Evolutionary conservation across 371 early-diverging fungal species (phyloP), one percentile per base, ranked within the genome.

Genomic region (Blyttiomyces sp.): DNA sequence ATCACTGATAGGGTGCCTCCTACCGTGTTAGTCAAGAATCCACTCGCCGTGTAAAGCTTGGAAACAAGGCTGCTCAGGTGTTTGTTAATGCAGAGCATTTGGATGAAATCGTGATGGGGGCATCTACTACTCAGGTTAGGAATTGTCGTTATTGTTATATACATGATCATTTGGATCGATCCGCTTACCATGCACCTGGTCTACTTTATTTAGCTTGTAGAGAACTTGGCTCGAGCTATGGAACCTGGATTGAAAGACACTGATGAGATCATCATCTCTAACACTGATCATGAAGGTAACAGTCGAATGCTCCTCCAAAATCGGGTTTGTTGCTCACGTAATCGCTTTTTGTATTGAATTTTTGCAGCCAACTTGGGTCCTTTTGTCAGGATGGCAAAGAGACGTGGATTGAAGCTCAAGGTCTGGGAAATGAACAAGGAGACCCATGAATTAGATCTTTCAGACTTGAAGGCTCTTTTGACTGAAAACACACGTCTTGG

Each of bases 281-380:
- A 59, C 48, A 57, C 68, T 30, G 68, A 68, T 23, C 68, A 68
- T 50, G 68, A 68, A 64, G 63, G 63, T 63, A 26, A 16, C 17
- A n/a, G n/a, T n/a, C n/a, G n/a, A n/a, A n/a, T n/a, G n/a, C n/a
- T n/a, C n/a, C n/a, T n/a, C n/a, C n/a, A n/a, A n/a, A n/a, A n/a
- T n/a, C n/a, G n/a, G n/a, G n/a, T n/a, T n/a, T n/a, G n/a, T n/a
- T n/a, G n/a, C n/a, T n/a, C n/a, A n/a, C n/a, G n/a, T n/a, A n/a
- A n/a, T n/a, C n/a, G n/a, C n/a, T n/a, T n/a, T n/a, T n/a, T n/a
- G n/a, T n/a, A 53, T 23, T 46, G 13, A 24, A 16, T 13, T 23
- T 17, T 36, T 26, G 19, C 26, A 63, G 68, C 68, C 30, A 68
- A 63, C 59, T 35, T 35, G 23, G 68, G 68, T 7, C 50, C 64